Evolutionary conservation across 495 filamentous ascomycete genomes (phyloP), one percentile per base, ranked within the genome.

Genomic region (Elaphomyces granulatus): DNA sequence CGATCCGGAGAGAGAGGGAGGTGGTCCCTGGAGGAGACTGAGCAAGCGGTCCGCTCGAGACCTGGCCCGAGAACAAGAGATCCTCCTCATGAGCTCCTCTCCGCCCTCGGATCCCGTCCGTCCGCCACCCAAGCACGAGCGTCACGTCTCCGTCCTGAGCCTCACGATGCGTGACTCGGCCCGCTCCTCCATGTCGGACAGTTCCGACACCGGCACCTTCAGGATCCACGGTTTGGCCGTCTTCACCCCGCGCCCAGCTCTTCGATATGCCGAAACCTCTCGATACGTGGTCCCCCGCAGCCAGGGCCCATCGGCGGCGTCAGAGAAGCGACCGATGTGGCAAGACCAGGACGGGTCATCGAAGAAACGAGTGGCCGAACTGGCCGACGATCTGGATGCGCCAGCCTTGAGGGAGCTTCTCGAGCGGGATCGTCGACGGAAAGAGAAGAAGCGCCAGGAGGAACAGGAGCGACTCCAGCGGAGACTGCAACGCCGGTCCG

Each of bases 331-430:
- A 28, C 23, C 12, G 6, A 63, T 49, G 19, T 52, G 60, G 42
- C 63, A 58, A 32, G 60, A 66, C 8, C 78, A 82, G 14, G 72
- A 72, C 3, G 55, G 75, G 10, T 78, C 70, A 43, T 76, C 81
- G 2, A 77, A 70, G 40, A 81, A 77, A 48, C 73, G 80, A 26
- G 72, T 95, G 9, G 80, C 88, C 46, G 76, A 81, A 34, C 63
- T 90, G 28, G 87, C 85, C 16, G 80, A 94, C 54, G 77, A 82
- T 30, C 63, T 94, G 32, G 81, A 79, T 57, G 81, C 87, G 1
- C 72, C 80, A 26, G 82, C 78, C 48, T 50, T 95, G 36, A 69
- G 86, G 15, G 82, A 92, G 49, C 55, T 93, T 23, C 73, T 95
- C 69, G 87, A 95, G 42, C 64, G 87, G 40, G 87, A 95, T 53